Conservation (phyloP, 345 rosid genomes). For the Citrus inodora region DNA sequence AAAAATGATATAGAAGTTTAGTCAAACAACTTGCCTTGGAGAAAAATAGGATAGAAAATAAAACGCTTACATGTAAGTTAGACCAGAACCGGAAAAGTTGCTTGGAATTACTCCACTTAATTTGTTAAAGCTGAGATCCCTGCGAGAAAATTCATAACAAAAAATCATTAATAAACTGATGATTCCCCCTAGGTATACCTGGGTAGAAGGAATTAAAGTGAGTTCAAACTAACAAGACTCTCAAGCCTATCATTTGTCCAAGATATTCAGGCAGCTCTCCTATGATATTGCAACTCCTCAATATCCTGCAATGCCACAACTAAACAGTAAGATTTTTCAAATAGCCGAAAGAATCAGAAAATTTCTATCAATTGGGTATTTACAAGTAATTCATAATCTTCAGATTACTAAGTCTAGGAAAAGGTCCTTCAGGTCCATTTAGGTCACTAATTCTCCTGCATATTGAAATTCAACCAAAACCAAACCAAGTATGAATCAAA, state of each 20-base stretch:
- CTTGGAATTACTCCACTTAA: conserved; percentile 33
- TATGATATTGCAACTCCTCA: conserved; percentile 55
- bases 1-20: background rate
- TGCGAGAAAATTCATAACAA: conserved; percentile 11
- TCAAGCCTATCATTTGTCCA: conserved; percentile 14
- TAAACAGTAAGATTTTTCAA: background rate
- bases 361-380: conserved; percentile 2
- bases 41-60: background rate
- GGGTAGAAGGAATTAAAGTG: background rate
- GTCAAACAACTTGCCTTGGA: background rate
- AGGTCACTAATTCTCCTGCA: conserved; percentile 61
- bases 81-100: background rate
- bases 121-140: conserved; percentile 51
- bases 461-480: background rate
- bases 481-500: background rate
- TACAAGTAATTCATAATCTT: conserved; percentile 32
- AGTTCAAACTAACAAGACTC: conserved; percentile 29
- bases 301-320: conserved; percentile 30
- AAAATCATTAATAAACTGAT: background rate
- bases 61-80: conserved; percentile 10
- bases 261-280: conserved; percentile 46
- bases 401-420: conserved; percentile 30
- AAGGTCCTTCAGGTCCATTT: conserved; percentile 30
- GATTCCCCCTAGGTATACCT: background rate
- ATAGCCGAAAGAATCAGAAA: background rate